Evolutionary conservation across 1,284 basidiomycete genomes (phyloP), one percentile per base, ranked within the genome.

Genomic region (Veloboletus limbatus): DNA sequence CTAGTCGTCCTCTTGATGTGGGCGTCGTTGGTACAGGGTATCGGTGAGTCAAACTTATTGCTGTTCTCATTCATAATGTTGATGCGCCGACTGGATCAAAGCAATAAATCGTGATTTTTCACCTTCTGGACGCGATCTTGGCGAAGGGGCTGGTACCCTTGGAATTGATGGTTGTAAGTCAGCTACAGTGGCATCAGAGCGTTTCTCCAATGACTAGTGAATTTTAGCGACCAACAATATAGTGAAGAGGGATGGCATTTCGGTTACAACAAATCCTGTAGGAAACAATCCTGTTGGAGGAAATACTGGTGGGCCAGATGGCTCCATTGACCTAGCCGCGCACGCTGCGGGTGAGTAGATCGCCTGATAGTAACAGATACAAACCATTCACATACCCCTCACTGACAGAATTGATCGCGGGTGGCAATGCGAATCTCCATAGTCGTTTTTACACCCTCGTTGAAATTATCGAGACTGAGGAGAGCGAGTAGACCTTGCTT

Each of bases 361-460:
- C 33, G 3, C 24, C 5, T 31, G 8, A 18, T 16, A 0, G 20
- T 4, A 28, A 18, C 8, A 10, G 21, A n/a, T n/a, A 16, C n/a
- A 9, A 17, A 30, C 43, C 6, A 36, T 31, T 0, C 25, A 28
- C 31, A 28, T 17, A 3, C 21, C 7, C 3, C 8, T n/a, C n/a
- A n/a, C n/a, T n/a, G n/a, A n/a, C n/a, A n/a, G n/a, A n/a, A n/a
- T n/a, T n/a, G n/a, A n/a, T n/a, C n/a, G n/a, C n/a, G n/a, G n/a
- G n/a, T 18, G 26, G 2, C 21, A 3, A 18, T 6, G 20, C 2
- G 16, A 6, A 13, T 17, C 35, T 22, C 26, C 14, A 25, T 3
- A 41, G 5, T 21, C 52, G 52, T n/a, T 54, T 35, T 31, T 56
- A 54, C 16, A 42, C 50, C 26, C 28, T 54, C 2, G 10, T 41